Conservation (phyloP, 208 protist species). For the Leishmania turanica region DNA sequence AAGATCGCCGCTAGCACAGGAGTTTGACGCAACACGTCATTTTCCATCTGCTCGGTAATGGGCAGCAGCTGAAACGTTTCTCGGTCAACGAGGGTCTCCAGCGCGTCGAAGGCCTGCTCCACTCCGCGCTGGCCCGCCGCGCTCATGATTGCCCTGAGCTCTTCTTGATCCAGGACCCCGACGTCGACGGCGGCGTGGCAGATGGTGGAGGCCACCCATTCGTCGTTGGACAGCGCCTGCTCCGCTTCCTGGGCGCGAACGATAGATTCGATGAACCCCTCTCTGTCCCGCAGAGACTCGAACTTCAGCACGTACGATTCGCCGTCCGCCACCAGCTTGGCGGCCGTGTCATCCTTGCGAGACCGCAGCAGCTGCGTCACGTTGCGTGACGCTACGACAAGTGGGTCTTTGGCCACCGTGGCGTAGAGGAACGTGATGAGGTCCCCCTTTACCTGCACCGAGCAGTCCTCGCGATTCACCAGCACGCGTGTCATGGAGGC, state of each 20-base stretch:
- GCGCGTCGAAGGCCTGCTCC: conserved; percentile 67
- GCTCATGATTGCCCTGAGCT: conserved; percentile 45
- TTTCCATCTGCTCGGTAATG: conserved; percentile 83
- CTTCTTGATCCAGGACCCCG: conserved; percentile 49
- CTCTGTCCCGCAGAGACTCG: conserved; percentile 36
- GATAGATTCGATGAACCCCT: conserved; percentile 49
- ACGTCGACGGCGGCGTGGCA: conserved; percentile 72
- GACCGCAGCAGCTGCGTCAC: conserved; percentile 76
- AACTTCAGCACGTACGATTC: conserved; percentile 48
- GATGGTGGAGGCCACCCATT: conserved; percentile 65
- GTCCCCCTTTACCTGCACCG: conserved; percentile 47
- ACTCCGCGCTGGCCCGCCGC: conserved; percentile 76
- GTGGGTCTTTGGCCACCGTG: background rate
- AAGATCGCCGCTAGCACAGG: conserved; percentile 77
- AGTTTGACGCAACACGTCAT: conserved; percentile 81
- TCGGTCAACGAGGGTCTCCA: conserved; percentile 76
- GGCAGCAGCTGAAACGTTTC: conserved; percentile 64
- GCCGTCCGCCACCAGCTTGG: conserved; percentile 46
- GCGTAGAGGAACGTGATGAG: conserved; percentile 36
- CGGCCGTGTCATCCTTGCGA: conserved; percentile 47
- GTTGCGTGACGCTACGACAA: conserved; percentile 33
- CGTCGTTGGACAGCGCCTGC: conserved; percentile 31
- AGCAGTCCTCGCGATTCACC: conserved; percentile 48
- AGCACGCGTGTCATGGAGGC: conserved; percentile 46
- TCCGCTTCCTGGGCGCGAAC: conserved; percentile 34